These are phyloP conservation scores for Cantharellus anzutake DNA, from an alignment of 768 basidiomycete genomes.

Conservation along the genomic window DNA sequence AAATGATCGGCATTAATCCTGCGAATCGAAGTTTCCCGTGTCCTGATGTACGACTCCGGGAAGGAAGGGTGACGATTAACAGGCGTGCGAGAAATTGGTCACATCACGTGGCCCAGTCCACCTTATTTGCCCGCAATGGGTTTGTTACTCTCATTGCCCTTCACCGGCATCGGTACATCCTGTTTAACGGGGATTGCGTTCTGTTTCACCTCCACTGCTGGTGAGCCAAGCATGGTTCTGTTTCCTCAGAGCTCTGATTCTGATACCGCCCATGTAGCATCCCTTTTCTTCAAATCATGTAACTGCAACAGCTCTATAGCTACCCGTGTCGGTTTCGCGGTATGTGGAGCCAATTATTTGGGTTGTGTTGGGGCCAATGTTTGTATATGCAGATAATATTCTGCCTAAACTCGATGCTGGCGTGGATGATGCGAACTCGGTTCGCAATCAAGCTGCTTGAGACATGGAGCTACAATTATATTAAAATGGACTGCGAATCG, in stretches of 20 bases:
- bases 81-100: no score
- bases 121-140: constrained; percentile 16
- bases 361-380: background rate
- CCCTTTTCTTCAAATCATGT: constrained; percentile 95
- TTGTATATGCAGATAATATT: constrained; percentile 59
- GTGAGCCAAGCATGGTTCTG: constrained; percentile 19
- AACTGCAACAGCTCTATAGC: constrained; percentile 99
- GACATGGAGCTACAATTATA: constrained; percentile 89
- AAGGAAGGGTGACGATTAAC: no score
- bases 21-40: no score
- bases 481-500: constrained; percentile 90
- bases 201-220: constrained; percentile 73
- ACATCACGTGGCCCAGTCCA: no score
- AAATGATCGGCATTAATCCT: no score
- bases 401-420: constrained; percentile 82
- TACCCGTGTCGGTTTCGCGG: constrained; percentile 88
- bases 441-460: constrained; percentile 71
- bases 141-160: constrained; percentile 22
- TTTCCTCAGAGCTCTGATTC: background rate
- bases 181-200: constrained; percentile 70
- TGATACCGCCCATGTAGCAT: constrained; percentile 31
- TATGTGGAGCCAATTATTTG: constrained; percentile 20
- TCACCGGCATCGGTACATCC: constrained; percentile 45
- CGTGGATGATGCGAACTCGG: constrained; percentile 92
- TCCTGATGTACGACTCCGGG: no score